These are phyloP conservation scores for Fusarium musae DNA, from an alignment of 2,329 filamentous ascomycete species.

Conservation along the genomic window DNA sequence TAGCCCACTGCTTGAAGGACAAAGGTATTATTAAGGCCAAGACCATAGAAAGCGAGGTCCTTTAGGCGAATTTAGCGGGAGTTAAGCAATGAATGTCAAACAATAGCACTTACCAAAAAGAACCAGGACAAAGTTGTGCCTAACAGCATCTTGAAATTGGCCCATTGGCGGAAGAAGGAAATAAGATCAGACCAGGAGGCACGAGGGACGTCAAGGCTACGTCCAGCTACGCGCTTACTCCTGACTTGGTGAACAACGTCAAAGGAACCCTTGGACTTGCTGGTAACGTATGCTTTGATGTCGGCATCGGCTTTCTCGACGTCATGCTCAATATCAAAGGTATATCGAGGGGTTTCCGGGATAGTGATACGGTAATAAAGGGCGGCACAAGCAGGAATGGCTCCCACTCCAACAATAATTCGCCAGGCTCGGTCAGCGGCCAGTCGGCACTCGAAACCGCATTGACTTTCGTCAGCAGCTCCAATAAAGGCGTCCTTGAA, in stretches of 20 bases:
- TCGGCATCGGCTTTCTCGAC: constrained; percentile 80
- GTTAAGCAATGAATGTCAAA: accelerated
- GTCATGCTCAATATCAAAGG: constrained; percentile 82
- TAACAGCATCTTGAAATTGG: constrained; percentile 75
- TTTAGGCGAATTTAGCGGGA: constrained; percentile 43
- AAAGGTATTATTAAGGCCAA: constrained; percentile 80
- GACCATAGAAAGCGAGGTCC: constrained; percentile 75
- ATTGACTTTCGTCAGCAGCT: constrained; percentile 57
- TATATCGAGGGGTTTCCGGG: constrained; percentile 85
- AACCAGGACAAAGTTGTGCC: constrained; percentile 87
- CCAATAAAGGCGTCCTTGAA: constrained; percentile 66
- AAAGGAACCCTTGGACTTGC: constrained; percentile 59
- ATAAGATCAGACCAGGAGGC: constrained; percentile 77
- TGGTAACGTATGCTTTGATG: constrained; percentile 68
- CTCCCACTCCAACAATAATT: constrained; percentile 82
- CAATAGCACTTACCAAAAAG: constrained; percentile 63
- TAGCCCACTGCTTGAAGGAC: constrained; percentile 80
- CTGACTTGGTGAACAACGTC: constrained; percentile 62
- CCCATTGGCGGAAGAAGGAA: constrained; percentile 75
- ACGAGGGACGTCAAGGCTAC: constrained; percentile 70
- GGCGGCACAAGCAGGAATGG: constrained; percentile 79
- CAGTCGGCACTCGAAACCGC: constrained; percentile 70
- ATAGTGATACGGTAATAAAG: constrained; percentile 90
- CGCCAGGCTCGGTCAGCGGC: constrained; percentile 87
- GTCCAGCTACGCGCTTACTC: constrained; percentile 63